A percentile compares a stretch with the other conserved stretches of the same genome.
Evolutionary conservation across 2,329 filamentous ascomycete species (phyloP).

Genomic region (Penicillium sclerotiorum): DNA sequence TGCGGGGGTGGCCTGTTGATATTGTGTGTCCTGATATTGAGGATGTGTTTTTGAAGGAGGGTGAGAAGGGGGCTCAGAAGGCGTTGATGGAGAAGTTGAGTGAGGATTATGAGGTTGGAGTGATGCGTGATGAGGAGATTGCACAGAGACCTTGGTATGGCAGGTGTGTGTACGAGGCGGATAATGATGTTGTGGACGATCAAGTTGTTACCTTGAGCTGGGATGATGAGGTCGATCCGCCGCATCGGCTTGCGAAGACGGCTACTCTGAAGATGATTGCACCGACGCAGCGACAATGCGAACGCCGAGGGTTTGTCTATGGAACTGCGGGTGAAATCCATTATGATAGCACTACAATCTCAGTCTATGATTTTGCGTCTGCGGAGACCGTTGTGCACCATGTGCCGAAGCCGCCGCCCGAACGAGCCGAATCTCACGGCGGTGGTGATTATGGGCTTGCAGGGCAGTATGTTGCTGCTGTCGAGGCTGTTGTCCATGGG

Average conservation of each 20-base stretch:
- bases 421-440: slow-evolving; percentile 64
- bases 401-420: slow-evolving; percentile 62
- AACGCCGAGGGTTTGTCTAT: slow-evolving; percentile 82
- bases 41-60: slow-evolving; percentile 59
- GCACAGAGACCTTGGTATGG: slow-evolving; percentile 72
- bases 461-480: slow-evolving; percentile 78
- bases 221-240: slow-evolving; percentile 65
- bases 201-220: slow-evolving; percentile 86
- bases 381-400: slow-evolving; percentile 57
- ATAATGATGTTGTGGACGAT: slow-evolving; percentile 93
- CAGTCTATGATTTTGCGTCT: slow-evolving; percentile 70
- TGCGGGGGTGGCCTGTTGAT: slow-evolving; percentile 78
- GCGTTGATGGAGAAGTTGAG: slow-evolving; percentile 52
- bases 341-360: slow-evolving; percentile 79
- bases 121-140: slow-evolving; percentile 56
- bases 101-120: slow-evolving; percentile 60
- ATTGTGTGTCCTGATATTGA: slow-evolving; percentile 94
- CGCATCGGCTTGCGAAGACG: slow-evolving; percentile 70
- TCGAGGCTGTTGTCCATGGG: slow-evolving; percentile 74
- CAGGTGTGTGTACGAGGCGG: slow-evolving; percentile 89
- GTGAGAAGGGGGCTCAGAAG: slow-evolving; percentile 53
- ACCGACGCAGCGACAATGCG: slow-evolving; percentile 82
- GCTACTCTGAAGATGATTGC: slow-evolving; percentile 94
- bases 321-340: slow-evolving; percentile 83
- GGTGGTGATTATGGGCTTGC: slow-evolving; percentile 81